Evolutionary conservation across 768 basidiomycete species (phyloP).

Genomic region (Suillus spraguei): DNA sequence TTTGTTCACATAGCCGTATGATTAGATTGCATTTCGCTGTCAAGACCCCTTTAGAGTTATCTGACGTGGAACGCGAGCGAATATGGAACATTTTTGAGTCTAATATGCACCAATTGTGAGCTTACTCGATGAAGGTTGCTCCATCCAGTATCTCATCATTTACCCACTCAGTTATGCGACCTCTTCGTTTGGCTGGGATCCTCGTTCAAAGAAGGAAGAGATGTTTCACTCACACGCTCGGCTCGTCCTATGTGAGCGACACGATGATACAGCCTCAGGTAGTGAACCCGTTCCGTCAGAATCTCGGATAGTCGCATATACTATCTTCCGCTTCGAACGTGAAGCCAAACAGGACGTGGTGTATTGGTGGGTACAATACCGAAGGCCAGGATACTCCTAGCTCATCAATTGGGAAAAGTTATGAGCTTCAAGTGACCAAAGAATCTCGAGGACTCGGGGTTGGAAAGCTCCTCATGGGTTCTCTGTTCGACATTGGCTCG

Average conservation of each 20-base stretch:
- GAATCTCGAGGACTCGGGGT: constrained; percentile 52
- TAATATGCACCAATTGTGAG: constrained; percentile 58
- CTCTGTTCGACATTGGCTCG: constrained; percentile 51
- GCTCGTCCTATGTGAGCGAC: constrained; percentile 49
- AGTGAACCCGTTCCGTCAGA: constrained; percentile 16
- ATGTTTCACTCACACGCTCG: constrained; percentile 63
- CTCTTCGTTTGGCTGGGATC: constrained; percentile 72
- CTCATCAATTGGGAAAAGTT: constrained; percentile 44
- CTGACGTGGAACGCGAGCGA: constrained; percentile 36
- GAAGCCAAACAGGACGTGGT: constrained; percentile 62
- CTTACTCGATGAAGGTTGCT: neutral
- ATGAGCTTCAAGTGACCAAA: constrained; percentile 70
- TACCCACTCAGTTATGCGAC: constrained; percentile 46
- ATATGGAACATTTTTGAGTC: constrained; percentile 55
- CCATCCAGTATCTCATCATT: neutral
- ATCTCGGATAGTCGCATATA: constrained; percentile 40
- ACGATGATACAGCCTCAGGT: constrained; percentile 9
- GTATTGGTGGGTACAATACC: constrained; percentile 59
- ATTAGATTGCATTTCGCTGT: constrained; percentile 28
- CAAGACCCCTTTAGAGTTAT: constrained; percentile 35
- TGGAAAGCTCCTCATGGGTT: constrained; percentile 55
- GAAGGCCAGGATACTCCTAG: neutral
- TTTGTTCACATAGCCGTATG: neutral
- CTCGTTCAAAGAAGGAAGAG: constrained; percentile 55
- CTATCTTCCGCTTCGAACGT: constrained; percentile 74